A percentile compares a stretch with the other conserved stretches of the same genome.
These are phyloP conservation scores for Kwoniella sp. DNA, from an alignment of 768 basidiomycete genomes.

Conservation along the genomic window DNA sequence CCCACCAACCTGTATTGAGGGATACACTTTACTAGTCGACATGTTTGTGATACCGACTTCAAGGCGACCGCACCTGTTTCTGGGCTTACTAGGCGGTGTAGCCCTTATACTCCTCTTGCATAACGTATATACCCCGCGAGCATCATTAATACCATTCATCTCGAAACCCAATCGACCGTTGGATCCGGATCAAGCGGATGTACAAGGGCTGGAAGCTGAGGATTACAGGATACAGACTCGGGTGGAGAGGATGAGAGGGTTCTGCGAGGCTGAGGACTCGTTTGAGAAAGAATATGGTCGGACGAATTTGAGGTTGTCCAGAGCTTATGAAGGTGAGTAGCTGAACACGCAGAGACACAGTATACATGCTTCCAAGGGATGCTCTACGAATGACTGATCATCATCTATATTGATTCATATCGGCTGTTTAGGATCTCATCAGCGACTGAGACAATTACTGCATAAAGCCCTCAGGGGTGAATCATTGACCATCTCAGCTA, in stretches of 20 bases:
- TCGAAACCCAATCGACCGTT: not conserved
- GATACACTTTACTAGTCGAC: not conserved
- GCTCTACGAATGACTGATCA: no score
- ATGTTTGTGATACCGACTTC: slow-evolving; percentile 24
- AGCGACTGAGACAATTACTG: slow-evolving; percentile 34
- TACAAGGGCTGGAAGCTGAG: slow-evolving; percentile 11
- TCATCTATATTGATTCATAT: no score
- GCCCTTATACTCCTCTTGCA: slow-evolving; percentile 28
- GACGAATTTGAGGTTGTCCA: slow-evolving; percentile 36
- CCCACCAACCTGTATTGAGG: not conserved
- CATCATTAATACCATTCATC: slow-evolving; percentile 10
- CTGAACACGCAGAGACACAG: no score
- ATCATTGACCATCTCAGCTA: slow-evolving; percentile 36
- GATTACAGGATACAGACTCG: slow-evolving; percentile 20
- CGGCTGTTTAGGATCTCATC: slow-evolving; percentile 36
- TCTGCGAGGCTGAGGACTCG: slow-evolving; percentile 26
- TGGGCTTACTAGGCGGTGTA: slow-evolving; percentile 24
- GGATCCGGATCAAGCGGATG: not conserved
- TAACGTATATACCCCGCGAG: slow-evolving; percentile 19
- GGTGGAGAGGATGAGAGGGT: slow-evolving; percentile 24
- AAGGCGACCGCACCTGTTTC: slow-evolving; percentile 25
- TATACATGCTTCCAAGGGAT: no score
- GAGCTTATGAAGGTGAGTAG: slow-evolving; percentile 51
- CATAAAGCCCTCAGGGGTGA: slow-evolving; percentile 47
- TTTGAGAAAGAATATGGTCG: slow-evolving; percentile 46